These are phyloP conservation scores for Kodamaea jinghongensis DNA, from an alignment of 805 yeast genomes.

Conservation along the genomic window DNA sequence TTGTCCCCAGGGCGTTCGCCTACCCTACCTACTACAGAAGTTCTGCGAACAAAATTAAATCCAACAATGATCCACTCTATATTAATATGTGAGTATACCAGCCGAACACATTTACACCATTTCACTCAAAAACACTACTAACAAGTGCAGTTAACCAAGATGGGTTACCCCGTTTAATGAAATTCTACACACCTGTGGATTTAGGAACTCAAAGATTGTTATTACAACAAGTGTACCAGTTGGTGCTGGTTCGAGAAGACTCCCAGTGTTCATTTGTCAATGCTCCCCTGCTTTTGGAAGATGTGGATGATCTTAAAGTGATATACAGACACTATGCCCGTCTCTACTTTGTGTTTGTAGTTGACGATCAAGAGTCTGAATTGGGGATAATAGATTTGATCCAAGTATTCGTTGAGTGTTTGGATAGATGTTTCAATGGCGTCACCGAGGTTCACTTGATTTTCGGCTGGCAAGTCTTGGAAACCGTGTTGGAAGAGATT, in stretches of 20 bases:
- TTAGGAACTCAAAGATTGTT: slow-evolving; percentile 76
- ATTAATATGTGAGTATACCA: slow-evolving; percentile 59
- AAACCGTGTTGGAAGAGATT: slow-evolving; percentile 86
- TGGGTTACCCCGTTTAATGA: slow-evolving; percentile 84
- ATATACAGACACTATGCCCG: slow-evolving; percentile 95
- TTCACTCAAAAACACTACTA: slow-evolving; percentile 14
- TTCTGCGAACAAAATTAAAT: slow-evolving; percentile 1
- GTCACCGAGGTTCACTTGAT: slow-evolving; percentile 95
- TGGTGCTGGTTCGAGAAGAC: slow-evolving; percentile 68
- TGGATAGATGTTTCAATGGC: slow-evolving; percentile 88
- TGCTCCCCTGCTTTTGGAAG: slow-evolving; percentile 77
- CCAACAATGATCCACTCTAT: slow-evolving; percentile 78
- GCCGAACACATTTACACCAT: background rate
- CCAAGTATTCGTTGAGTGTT: slow-evolving; percentile 93
- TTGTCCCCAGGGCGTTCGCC: too few species aligned
- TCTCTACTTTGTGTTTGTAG: slow-evolving; percentile 90
- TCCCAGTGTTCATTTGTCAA: slow-evolving; percentile 86
- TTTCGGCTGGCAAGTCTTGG: slow-evolving; percentile 97
- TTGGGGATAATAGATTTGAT: slow-evolving; percentile 90
- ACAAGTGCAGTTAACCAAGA: slow-evolving; percentile 69
- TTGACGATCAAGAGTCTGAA: slow-evolving; percentile 94
- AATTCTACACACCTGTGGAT: slow-evolving; percentile 91
- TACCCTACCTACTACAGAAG: too few species aligned
- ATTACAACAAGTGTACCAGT: slow-evolving; percentile 75
- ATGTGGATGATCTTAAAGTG: slow-evolving; percentile 74